Percentiles rank a stretch among this genome's conserved stretches.
Conservation (phyloP, 805 yeast species). For the Metschnikowia hibisci region DNA sequence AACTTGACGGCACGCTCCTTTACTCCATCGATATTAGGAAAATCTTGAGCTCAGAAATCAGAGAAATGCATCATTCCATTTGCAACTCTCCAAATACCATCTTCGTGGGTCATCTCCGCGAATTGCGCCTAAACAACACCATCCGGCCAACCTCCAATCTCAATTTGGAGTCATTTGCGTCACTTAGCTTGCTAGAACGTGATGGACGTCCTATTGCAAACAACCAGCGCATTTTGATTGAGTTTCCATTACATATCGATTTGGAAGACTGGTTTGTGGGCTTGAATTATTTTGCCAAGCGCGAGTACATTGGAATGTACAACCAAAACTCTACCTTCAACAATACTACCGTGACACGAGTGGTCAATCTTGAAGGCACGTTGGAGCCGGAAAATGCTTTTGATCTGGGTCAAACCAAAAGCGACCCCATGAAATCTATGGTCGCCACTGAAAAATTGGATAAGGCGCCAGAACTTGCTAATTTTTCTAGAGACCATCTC, state of each 20-base stretch:
- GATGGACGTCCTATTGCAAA: constrained; percentile 34
- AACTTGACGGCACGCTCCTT: constrained; percentile 58
- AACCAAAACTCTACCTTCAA: constrained; percentile 9
- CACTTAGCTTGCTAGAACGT: constrained; percentile 23
- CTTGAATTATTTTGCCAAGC: constrained; percentile 55
- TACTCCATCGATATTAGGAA: constrained; percentile 54
- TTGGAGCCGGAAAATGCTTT: constrained; percentile 9
- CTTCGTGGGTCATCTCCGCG: constrained; percentile 54
- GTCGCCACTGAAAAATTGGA: neutral
- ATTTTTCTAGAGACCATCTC: constrained; percentile 31
- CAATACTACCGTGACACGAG: constrained; percentile 8
- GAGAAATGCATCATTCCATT: constrained; percentile 60
- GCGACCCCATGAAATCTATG: neutral
- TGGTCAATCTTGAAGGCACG: constrained; percentile 17
- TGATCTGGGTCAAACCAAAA: neutral
- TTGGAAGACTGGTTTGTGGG: constrained; percentile 77
- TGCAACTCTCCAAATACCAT: constrained; percentile 56
- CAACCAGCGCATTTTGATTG: constrained; percentile 46
- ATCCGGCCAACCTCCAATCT: constrained; percentile 29
- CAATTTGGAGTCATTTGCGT: constrained; percentile 16
- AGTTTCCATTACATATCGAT: constrained; percentile 64
- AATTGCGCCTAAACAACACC: constrained; percentile 45
- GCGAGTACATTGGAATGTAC: constrained; percentile 47
- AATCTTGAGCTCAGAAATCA: constrained; percentile 56
- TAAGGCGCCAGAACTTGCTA: constrained; percentile 7